These are phyloP conservation scores for Tulasnella calospora DNA, from an alignment of 768 basidiomycete species.

Conservation along the genomic window DNA sequence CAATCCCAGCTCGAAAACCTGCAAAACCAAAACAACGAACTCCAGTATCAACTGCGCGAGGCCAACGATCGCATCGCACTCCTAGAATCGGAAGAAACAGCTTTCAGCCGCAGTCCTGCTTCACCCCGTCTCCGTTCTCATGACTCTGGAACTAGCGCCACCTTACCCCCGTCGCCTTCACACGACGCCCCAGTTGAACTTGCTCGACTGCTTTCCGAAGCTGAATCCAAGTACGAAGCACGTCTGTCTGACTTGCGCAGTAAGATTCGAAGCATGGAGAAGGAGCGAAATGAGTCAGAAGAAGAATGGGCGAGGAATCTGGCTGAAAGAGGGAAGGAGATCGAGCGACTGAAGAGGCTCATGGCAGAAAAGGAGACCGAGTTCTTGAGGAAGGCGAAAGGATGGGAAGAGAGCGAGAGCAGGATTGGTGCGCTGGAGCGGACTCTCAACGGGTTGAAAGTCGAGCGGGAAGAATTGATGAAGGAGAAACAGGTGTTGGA, in stretches of 20 bases:
- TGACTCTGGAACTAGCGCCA: slow-evolving; percentile 1
- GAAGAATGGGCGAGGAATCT: slow-evolving; percentile 85
- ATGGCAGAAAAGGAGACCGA: slow-evolving; percentile 60
- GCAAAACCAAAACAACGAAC: slow-evolving; percentile 73
- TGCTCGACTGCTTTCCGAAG: slow-evolving; percentile 64
- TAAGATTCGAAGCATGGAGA: slow-evolving; percentile 61
- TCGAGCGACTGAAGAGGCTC: slow-evolving; percentile 61
- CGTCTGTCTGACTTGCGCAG: slow-evolving; percentile 67
- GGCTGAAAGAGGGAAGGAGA: slow-evolving; percentile 67
- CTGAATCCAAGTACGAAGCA: slow-evolving; percentile 71
- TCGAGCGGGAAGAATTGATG: slow-evolving; percentile 42
- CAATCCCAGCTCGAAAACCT: slow-evolving; percentile 69
- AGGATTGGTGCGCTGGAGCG: slow-evolving; percentile 51
- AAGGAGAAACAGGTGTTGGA: slow-evolving; percentile 51
- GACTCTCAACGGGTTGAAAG: slow-evolving; percentile 42
- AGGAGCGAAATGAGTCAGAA: slow-evolving; percentile 81
- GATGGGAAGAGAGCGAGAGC: slow-evolving; percentile 44
- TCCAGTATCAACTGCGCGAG: slow-evolving; percentile 83
- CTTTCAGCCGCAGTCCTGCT: slow-evolving; percentile 33
- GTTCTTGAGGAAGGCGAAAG: slow-evolving; percentile 50
- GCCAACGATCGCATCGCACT: slow-evolving; percentile 63
- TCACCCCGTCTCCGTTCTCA: slow-evolving; percentile 8
- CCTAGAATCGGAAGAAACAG: slow-evolving; percentile 52
- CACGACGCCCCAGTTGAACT: slow-evolving; percentile 56
- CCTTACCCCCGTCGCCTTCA: slow-evolving; percentile 34